Base-by-base conservation (phyloP, 139 green algal genomes). In the Raphidocelis subcapitata region DNA sequence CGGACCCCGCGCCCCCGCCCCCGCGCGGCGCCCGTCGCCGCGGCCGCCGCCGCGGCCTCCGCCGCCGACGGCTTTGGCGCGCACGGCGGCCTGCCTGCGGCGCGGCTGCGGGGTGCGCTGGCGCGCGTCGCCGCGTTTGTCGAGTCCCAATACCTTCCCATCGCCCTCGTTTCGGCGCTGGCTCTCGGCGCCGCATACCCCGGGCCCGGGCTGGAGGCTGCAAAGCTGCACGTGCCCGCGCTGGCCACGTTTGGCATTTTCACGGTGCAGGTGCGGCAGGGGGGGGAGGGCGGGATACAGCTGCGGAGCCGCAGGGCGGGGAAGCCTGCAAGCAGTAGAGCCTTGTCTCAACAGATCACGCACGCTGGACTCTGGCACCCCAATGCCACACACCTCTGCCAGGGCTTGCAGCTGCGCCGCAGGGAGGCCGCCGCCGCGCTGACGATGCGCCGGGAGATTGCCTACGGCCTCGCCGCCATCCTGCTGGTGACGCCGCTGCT, bases 401-500 rank as follows among this genome's bases (percentile, higher is more conserved):
- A 84, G 73, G 79, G 79, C 0, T 49, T 81, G 20, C 72, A 81
- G 67, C 51, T 81, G 57, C n/a, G 73, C 5, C 23, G 64, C 8
- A 73, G 77, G 23, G 73, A 84, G 57, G 79, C 79, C 29, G 74
- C 69, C 56, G 59, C 74, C 57, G 79, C 79, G 31, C 64, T 84
- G 31, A 21, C 62, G 23, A 12, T 62, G 12, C 1, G 70, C 79
- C 70, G 65, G 10, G 57, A 65, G 35, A 72, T 92, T 8, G 4
- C 49, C 0, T 93, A 82, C 66, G 88, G 86, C 32, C 59, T 92
- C 15, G 46, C 79, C 0, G 73, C 87, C 55, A 93, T 91, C 36
- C 77, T 93, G 36, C 47, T 75, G 33, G 67, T 93, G 63, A 93
- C 88, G 0, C 87, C 88, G 1, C 67, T 89, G 26, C 29, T 75